Base-by-base conservation (phyloP, 805 yeast species). In the Phaffomyces thermotolerans region DNA sequence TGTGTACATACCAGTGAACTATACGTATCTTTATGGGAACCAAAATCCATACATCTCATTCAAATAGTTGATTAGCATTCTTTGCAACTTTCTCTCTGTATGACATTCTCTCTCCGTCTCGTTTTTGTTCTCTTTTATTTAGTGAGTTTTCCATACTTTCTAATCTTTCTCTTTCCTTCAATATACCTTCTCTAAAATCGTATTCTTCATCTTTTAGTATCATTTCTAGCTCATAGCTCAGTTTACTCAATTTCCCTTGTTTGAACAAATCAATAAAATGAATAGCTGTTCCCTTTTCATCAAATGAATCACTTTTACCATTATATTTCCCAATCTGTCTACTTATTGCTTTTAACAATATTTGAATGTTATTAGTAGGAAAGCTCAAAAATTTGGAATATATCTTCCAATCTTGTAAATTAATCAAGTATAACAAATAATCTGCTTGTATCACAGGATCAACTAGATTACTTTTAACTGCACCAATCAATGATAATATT, bases 381-480 rank as follows among this genome's bases (percentile, higher is more conserved):
- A 67, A 64, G 9, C 65, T 52, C 50, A 77, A 60, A 53, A 69
- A 81, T 40, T 71, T 68, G 1, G 48, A 41, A 46, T 63, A 62
- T 8, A 52, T 34, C 20, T 32, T 45, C 48, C 59, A 53, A 18
- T 51, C 76, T 48, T 77, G 83, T 15, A 80, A 59, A 57, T 93
- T 91, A 64, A 90, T 65, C 20, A 84, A 64, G 54, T 71, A 93
- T 25, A 91, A 67, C 31, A 91, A 64, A 59, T 84, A 91, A 59
- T 91, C 98, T 1, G 95, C 95, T 42, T 83, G 85, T 29, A 87
- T 74, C 4, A 84, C 79, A 0, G 95, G 95, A 58, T 90, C 97
- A 14, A 88, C 74, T n/a, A 75, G 67, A 14, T 74, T 72, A 6
- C 76, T 67, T 45, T 79, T 79, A 6, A 90, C 83, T 39, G 93